phyloP scores from a whole-genome alignment of 371 early-diverging fungal genomes.

The Saksenaea oblongispora region DNA sequence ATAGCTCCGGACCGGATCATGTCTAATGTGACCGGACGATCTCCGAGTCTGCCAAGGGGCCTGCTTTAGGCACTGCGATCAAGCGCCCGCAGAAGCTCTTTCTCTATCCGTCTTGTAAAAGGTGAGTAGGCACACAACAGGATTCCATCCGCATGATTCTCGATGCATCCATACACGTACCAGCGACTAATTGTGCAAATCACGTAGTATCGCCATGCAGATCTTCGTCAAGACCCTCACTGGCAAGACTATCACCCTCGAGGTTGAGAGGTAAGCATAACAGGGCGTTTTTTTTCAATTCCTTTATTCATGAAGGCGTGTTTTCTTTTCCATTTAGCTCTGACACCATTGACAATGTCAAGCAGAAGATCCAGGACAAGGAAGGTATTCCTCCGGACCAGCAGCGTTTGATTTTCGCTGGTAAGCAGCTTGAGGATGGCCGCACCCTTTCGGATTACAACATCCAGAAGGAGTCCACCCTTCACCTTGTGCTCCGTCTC shows the following conservation, averaged over 20 bases:
- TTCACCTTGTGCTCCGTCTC: conserved; percentile 98
- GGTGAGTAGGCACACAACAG: background rate
- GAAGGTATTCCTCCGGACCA: conserved; percentile 99
- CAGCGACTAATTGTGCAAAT: background rate
- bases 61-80: background rate
- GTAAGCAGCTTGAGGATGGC: conserved; percentile 99
- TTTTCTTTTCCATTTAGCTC: conserved; percentile 33
- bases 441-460: conserved; percentile 88
- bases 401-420: conserved; percentile 99
- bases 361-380: conserved; percentile 98
- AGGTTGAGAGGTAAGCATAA: conserved; percentile 78
- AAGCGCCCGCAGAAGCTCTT: background rate
- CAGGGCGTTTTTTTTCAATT: conserved; percentile 60
- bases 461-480: conserved; percentile 97
- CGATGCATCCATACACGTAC: conserved; percentile 3
- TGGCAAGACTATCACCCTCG: conserved; percentile 94
- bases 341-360: conserved; percentile 73
- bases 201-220: conserved; percentile 51
- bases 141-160: background rate
- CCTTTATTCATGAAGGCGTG: conserved; percentile 31
- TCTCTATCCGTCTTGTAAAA: conserved; percentile 5
- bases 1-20: background rate
- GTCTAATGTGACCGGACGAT: background rate
- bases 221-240: conserved; percentile 90
- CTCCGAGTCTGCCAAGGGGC: background rate